Evolutionary conservation across 768 basidiomycete genomes (phyloP), one percentile per base, ranked within the genome.

Genomic region (Boletales sp.): DNA sequence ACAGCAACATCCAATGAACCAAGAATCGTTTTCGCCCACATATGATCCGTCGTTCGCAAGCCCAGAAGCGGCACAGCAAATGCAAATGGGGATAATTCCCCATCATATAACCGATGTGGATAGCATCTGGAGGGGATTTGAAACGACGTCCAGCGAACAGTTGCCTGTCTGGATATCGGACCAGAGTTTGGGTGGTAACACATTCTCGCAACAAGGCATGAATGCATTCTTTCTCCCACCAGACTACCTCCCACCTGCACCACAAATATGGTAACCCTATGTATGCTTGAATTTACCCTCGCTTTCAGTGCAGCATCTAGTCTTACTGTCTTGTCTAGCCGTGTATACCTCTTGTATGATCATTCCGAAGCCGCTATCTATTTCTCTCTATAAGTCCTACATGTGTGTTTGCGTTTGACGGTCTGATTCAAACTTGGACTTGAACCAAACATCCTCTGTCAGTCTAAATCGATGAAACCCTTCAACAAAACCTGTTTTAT

Each of bases 121-220:
- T 39, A 76, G 78, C 53, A 89, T 90, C 50, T 86, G 84, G 82
- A 79, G 84, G 45, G 84, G 82, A 30, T 84, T 90, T 59, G 86
- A 87, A 63, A 74, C 77, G 66, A 83, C 82, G 18, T 71, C 85
- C 12, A 83, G 74, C 51, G 87, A 89, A 60, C 87, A 89, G 57
- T 72, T 90, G 10, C 89, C 90, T 17, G 83, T 91, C 25, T 92
- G 89, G 89, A 82, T 91, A 40, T 87, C 88, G 33, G 90, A 92
- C 65, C 86, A 88, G 65, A 88, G 78, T 57, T 69, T 91, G 2
- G 90, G 89, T 40, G 89, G 87, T 43, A 79, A 72, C 58, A 79
- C 82, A 8, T 87, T 90, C 68, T 77, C 82, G 31, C 87, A 89
- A 65, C 80, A 87, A 59, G 90, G 90, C 54, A 88, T 92, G 73